Conservation (phyloP, 2,329 filamentous ascomycete genomes). For the Xylogone sp. region DNA sequence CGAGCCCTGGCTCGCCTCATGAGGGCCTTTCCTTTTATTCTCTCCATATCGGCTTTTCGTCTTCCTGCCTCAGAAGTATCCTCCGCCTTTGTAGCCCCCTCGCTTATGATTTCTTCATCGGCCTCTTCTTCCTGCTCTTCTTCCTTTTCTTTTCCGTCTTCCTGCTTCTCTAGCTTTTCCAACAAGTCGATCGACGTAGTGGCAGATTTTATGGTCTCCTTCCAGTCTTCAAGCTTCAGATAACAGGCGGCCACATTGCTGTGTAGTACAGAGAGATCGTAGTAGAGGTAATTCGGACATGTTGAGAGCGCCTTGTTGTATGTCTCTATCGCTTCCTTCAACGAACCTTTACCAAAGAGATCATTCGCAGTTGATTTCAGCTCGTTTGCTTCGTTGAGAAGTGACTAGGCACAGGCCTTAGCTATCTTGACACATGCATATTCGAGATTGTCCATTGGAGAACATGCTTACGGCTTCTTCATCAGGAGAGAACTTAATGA, state of each 20-base stretch:
- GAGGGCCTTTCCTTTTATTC: conserved; percentile 79
- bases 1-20: conserved; percentile 46
- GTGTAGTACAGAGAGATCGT: conserved; percentile 80
- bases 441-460: background rate
- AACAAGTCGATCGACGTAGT: conserved; percentile 69
- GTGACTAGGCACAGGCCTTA: conserved; percentile 45
- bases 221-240: conserved; percentile 81
- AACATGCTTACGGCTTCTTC: conserved; percentile 36
- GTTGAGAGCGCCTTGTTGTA: conserved; percentile 78
- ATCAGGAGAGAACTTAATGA: conserved; percentile 33
- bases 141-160: conserved; percentile 16
- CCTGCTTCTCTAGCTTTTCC: conserved; percentile 48
- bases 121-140: conserved; percentile 38
- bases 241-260: conserved; percentile 90
- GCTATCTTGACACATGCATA: background rate
- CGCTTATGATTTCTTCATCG: conserved; percentile 58
- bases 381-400: conserved; percentile 67
- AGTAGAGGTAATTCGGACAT: conserved; percentile 82
- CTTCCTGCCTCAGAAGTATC: conserved; percentile 25
- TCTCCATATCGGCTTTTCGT: conserved; percentile 60
- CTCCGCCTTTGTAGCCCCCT: conserved; percentile 49
- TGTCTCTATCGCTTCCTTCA: conserved; percentile 72
- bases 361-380: conserved; percentile 75
- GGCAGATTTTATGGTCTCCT: conserved; percentile 72
- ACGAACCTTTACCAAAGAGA: conserved; percentile 70